Percentiles rank a stretch among this genome's conserved stretches.
phyloP scores from a whole-genome alignment of 805 yeast genomes.

The Hanseniaspora lachancei region DNA sequence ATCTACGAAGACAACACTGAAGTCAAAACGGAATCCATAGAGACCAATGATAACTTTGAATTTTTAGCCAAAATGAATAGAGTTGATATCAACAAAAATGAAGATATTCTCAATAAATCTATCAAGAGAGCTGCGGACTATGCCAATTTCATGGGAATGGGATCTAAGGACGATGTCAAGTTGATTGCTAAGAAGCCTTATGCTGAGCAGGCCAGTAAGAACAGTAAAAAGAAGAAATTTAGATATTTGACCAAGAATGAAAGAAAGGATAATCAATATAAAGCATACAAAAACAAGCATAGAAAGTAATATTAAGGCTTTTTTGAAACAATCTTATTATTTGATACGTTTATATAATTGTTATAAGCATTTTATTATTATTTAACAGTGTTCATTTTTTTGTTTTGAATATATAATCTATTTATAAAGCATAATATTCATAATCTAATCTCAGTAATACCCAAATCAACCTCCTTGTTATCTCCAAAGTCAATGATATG shows the following conservation, averaged over 20 bases:
- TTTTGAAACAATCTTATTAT: too few species aligned
- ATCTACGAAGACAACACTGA: slow-evolving; percentile 29
- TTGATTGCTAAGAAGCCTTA: slow-evolving; percentile 16
- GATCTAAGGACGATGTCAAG: slow-evolving; percentile 28
- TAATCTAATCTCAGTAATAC: slow-evolving; percentile 70
- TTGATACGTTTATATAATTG: too few species aligned
- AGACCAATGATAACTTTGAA: slow-evolving; percentile 41
- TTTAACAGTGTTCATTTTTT: neutral
- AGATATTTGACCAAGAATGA: slow-evolving; percentile 75
- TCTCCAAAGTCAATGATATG: slow-evolving; percentile 57
- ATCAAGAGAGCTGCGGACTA: slow-evolving; percentile 71
- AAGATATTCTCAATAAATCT: slow-evolving; percentile 58
- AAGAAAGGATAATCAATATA: slow-evolving; percentile 47
- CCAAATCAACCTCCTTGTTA: slow-evolving; percentile 83
- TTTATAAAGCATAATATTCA: slow-evolving; percentile 34
- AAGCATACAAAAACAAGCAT: slow-evolving; percentile 30
- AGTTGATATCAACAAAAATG: slow-evolving; percentile 58
- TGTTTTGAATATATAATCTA: neutral
- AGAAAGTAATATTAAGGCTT: slow-evolving; percentile 17
- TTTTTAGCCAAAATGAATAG: slow-evolving; percentile 49
- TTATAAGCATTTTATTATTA: neutral
- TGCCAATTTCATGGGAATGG: slow-evolving; percentile 51
- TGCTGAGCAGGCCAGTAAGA: slow-evolving; percentile 16
- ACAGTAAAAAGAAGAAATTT: slow-evolving; percentile 52
- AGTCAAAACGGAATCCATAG: slow-evolving; percentile 39